Evolutionary conservation across 192 early-diverging fungal genomes (phyloP), one percentile per base, ranked within the genome.

Genomic region (Coemansia sp.): DNA sequence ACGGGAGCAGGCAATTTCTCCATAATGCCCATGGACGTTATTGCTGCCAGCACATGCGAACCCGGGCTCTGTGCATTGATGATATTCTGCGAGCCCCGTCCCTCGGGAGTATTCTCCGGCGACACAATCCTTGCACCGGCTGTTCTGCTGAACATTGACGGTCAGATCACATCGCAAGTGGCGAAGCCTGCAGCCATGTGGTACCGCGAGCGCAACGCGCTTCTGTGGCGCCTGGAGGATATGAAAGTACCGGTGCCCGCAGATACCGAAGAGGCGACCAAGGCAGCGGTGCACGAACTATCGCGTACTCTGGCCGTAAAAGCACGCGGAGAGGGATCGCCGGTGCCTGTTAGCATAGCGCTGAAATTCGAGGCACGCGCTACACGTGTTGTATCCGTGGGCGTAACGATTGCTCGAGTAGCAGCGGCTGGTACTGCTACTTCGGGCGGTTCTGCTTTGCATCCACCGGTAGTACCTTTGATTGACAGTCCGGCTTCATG

Each of bases 151-250:
- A 58, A 37, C 18, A 48, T 74, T 10, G 43, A 50, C 9, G 71
- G 71, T 42, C 25, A 39, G n/a, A 32, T 74, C 11, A 14, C 36
- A 5, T 44, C 58, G 43, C 64, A 74, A 38, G 52, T 55, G 52
- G 62, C 64, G 32, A 54, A 64, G n/a, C 71, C 71, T 3, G 42
- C 63, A 18, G 71, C 58, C 3, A 55, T 50, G 23, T 74, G 71
- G 71, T 74, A 67, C 55, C 36, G 37, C 8, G 64, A 67, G 49
- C 64, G 59, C 47, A 74, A 67, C 34, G 51, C 55, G 9, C 47
- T 74, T 15, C 11, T 74, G 46, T 74, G 71, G 71, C 58, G 30
- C 19, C 52, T 74, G 24, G 64, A 58, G n/a, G 32, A 47, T 14
- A 51, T 74, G 30, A 24, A 11, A 2, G 42, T 74, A 23, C 64